These are phyloP conservation scores for Trametes coccinea DNA, from an alignment of 768 basidiomycete species.

Conservation along the genomic window DNA sequence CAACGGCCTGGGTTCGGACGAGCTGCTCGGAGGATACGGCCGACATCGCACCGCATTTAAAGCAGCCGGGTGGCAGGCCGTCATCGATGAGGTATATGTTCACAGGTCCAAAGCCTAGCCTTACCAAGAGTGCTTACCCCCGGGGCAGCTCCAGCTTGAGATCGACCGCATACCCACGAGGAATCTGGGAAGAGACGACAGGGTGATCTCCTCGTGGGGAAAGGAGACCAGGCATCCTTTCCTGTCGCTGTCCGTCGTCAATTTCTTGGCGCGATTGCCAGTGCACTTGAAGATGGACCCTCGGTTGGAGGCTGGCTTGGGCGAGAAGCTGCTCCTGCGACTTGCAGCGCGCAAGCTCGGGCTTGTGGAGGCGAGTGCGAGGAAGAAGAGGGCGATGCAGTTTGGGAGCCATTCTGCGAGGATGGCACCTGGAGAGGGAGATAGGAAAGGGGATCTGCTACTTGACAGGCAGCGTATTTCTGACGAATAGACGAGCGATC, in stretches of 20 bases:
- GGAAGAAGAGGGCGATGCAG: constrained; percentile 96
- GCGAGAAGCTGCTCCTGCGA: constrained; percentile 88
- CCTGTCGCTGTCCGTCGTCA: constrained; percentile 75
- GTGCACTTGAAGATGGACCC: constrained; percentile 85
- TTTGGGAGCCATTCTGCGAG: constrained; percentile 89
- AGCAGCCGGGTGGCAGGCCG: constrained; percentile 67
- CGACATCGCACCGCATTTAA: constrained; percentile 80
- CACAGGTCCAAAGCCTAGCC: not conserved
- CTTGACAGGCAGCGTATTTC: not conserved
- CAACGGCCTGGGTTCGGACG: constrained; percentile 93
- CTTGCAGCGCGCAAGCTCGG: constrained; percentile 73
- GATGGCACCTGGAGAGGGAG: constrained; percentile 64
- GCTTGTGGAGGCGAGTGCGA: constrained; percentile 64
- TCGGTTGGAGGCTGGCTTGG: constrained; percentile 68
- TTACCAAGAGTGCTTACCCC: not conserved
- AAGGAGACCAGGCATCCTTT: constrained; percentile 94
- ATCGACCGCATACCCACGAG: constrained; percentile 83
- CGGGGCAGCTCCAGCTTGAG: constrained; percentile 78
- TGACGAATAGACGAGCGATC: too few relatives aligned
- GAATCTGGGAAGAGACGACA: constrained; percentile 94
- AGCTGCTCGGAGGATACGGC: constrained; percentile 91
- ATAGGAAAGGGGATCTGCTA: constrained; percentile 50
- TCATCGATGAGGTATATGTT: constrained; percentile 72
- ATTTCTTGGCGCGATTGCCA: constrained; percentile 75
- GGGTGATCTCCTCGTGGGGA: constrained; percentile 86